phyloP scores from a whole-genome alignment of 2,329 filamentous ascomycete genomes.

The Blastomyces gilchristii region DNA sequence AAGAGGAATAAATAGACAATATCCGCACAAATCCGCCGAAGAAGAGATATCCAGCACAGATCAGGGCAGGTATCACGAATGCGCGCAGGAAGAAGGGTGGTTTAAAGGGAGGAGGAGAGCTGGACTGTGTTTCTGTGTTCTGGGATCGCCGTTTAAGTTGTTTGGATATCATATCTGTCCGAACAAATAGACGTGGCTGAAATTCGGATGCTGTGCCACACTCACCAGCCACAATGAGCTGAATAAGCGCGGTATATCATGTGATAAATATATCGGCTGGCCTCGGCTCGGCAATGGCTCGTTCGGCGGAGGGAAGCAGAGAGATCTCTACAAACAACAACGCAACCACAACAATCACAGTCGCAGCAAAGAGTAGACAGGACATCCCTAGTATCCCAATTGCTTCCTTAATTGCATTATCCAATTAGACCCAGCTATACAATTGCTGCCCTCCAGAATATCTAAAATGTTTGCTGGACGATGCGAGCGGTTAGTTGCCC shows the following conservation, averaged over 20 bases:
- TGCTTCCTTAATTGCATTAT: not conserved
- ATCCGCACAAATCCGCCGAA: not conserved
- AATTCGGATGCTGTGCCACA: not conserved
- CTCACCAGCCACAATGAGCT: not conserved
- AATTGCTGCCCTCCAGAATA: slow-evolving; percentile 40
- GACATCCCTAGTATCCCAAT: not conserved
- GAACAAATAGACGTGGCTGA: not conserved
- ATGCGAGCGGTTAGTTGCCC: slow-evolving; percentile 51
- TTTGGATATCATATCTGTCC: not conserved
- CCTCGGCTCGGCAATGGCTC: slow-evolving; percentile 12
- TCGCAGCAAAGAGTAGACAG: not conserved
- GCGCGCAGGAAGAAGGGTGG: not conserved
- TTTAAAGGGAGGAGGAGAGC: not conserved
- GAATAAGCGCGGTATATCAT: not conserved
- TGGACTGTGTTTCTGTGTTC: not conserved
- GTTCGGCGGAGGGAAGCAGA: not conserved
- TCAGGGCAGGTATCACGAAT: not conserved
- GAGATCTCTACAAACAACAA: not conserved
- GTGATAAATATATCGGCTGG: slow-evolving; percentile 20
- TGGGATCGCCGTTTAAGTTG: not conserved
- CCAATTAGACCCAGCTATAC: not conserved
- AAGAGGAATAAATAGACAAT: not conserved
- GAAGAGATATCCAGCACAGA: not conserved
- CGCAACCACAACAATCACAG: not conserved
- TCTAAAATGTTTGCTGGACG: slow-evolving; percentile 35